Evolutionary conservation across 257 asterid species (phyloP), one percentile per base, ranked within the genome.

Genomic region (Primulina huaijiensis): DNA sequence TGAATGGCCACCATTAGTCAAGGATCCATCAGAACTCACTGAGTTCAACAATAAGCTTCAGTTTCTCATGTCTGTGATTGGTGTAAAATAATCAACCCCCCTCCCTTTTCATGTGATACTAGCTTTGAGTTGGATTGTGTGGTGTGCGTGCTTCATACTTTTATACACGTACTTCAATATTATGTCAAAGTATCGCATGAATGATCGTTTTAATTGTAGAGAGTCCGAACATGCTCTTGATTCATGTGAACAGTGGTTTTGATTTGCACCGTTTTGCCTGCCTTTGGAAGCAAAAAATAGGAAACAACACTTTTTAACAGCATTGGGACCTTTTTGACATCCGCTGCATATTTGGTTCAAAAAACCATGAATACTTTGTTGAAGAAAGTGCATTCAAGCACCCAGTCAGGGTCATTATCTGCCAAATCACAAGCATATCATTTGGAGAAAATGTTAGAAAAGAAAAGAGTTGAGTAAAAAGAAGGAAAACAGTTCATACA

Each of bases 1-100:
- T 1, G 91, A 88, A 68, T 94, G 92, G 0, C 97, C 96, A 3
- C 61, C 86, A 0, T 38, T 79, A 0, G 75, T 77, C 17, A 20
- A n/a, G 19, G 71, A 69, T 29, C 29, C 73, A 0, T 40, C 61
- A 0, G 74, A 76, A 59, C 68, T 79, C 52, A 12, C 25, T 0
- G 88, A 84, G 60, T 80, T 88, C 20, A 50, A 61, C 40, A 73
- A 77, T 37, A 86, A 86, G 69, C 89, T 92, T 57, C 72, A 35
- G 16, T 84, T 85, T 70, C 96, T 92, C 19, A 92, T 83, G 90
- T 86, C 98, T 14, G 83, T 92, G 38, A 86, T 89, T 7, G 97
- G 96, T 53, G 71, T 86, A 12, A 92, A 88, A 78, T 89, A 65
- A 60, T 27, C 21, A 23, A 23, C 62, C 0, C 21, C 4, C 1